These are phyloP conservation scores for Agaricus blazei DNA, from an alignment of 768 basidiomycete genomes.

Conservation along the genomic window DNA sequence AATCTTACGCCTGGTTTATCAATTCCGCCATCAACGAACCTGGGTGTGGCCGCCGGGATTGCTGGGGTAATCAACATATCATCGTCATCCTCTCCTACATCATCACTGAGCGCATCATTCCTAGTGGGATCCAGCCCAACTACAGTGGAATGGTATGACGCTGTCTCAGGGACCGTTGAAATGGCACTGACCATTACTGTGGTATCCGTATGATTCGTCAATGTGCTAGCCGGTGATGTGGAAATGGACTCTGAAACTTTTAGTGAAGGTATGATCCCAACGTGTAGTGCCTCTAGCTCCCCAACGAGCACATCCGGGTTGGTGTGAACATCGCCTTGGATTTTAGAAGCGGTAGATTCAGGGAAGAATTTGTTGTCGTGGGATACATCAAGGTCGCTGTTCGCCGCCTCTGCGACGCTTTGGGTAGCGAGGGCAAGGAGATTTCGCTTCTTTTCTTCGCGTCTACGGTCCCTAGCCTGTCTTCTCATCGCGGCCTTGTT, in stretches of 20 bases:
- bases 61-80: not conserved
- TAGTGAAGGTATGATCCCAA: not conserved
- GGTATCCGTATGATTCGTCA: not conserved
- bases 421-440: constrained; percentile 25
- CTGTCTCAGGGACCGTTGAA: too few relatives aligned
- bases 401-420: constrained; percentile 11
- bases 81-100: not conserved
- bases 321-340: not conserved
- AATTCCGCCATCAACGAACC: constrained; percentile 7
- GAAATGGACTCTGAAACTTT: not conserved
- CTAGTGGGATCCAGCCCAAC: not conserved
- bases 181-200: not conserved
- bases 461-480: constrained; percentile 43
- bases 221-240: not conserved
- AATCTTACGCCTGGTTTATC: constrained; percentile 41
- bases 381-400: not conserved
- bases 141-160: not conserved
- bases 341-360: not conserved
- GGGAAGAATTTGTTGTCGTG: not conserved
- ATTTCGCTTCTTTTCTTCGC: constrained; percentile 41
- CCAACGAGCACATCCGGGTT: not conserved
- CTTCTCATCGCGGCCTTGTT: constrained; percentile 34
- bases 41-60: not conserved
- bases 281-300: constrained; percentile 3
- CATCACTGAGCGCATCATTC: not conserved